Evolutionary conservation across 2,329 filamentous ascomycete genomes (phyloP).

Genomic region (Stachybotrys echinatus): DNA sequence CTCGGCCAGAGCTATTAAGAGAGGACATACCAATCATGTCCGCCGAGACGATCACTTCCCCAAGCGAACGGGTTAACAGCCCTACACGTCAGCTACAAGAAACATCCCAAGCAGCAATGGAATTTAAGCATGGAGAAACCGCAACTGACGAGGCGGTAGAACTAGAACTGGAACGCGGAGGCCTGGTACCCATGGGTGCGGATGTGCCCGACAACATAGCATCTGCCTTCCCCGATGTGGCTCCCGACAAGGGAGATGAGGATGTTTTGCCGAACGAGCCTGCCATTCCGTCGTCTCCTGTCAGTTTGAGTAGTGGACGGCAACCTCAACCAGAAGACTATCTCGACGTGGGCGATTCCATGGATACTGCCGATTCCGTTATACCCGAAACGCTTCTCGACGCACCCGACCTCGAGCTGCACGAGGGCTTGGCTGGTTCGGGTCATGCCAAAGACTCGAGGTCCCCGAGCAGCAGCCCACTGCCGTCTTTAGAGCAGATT

Average conservation of each 20-base stretch:
- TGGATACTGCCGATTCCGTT: slow-evolving; percentile 18
- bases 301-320: slow-evolving; percentile 41
- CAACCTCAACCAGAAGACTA: slow-evolving; percentile 40
- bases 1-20: slow-evolving; percentile 12
- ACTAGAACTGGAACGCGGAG: background rate
- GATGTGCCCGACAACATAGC: too few species aligned
- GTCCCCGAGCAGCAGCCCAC: slow-evolving; percentile 21
- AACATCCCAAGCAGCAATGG: slow-evolving; percentile 6
- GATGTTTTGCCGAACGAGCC: background rate
- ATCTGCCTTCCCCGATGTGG: background rate
- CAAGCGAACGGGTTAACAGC: slow-evolving; percentile 9
- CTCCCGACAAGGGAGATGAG: background rate
- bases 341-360: slow-evolving; percentile 10
- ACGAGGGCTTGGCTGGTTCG: too few species aligned
- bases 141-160: background rate
- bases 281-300: slow-evolving; percentile 16
- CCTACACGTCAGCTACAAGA: slow-evolving; percentile 13
- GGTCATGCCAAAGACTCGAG: background rate
- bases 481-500: slow-evolving; percentile 31
- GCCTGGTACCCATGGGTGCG: slow-evolving; percentile 5
- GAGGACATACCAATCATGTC: slow-evolving; percentile 14
- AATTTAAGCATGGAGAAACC: background rate
- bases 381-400: slow-evolving; percentile 15
- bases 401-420: slow-evolving; percentile 2
- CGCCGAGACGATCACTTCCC: slow-evolving; percentile 7